Base-by-base conservation (phyloP, 495 filamentous ascomycete genomes). In the Podospora pseudoanserina region DNA sequence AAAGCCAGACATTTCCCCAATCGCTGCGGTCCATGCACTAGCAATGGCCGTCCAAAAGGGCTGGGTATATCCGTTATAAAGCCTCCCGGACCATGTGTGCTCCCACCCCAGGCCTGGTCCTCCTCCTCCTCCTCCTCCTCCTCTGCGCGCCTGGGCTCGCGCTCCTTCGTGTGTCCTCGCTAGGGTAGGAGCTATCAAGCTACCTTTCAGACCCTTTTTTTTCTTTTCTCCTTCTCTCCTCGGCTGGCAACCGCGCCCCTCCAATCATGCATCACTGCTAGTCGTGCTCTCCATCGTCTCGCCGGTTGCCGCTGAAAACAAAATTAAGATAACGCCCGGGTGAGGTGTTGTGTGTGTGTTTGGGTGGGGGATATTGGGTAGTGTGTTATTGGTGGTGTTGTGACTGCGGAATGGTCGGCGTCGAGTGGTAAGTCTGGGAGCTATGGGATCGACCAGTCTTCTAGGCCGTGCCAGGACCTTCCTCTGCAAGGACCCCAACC, bases 131-230 rank as follows among this genome's bases (percentile, higher is more conserved):
- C 30, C 30, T 32, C 30, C 3, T 32, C 30, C 30, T 32, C 60
- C 71, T 67, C 66, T 68, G 67, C 73, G 60, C 66, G 68, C 56
- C 53, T 62, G 56, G 65, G 49, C 60, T 67, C 65, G 58, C 56
- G 59, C 7, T 20, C 61, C 19, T 23, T 39, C 4, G 56, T 55
- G 66, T 66, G 34, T 64, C 68, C 61, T 19, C 58, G 27, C n/a
- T 64, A 82, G 80, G 81, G 81, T 82, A 77, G 81, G 81, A 81
- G 81, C 81, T 81, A 79, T 83, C 76, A 81, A 83, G 80, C 80
- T 77, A 83, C 81, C 81, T 80, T 83, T 82, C 68, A 76, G 73
- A 77, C 75, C 77, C 75, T 74, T 66, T 64, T 20, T 70, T 63
- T 58, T 71, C 63, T 65, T 53, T 65, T 23, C 23, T 1, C 53